Evolutionary conservation across 768 basidiomycete genomes (phyloP).

Genomic region (Scleroderma citrinum): DNA sequence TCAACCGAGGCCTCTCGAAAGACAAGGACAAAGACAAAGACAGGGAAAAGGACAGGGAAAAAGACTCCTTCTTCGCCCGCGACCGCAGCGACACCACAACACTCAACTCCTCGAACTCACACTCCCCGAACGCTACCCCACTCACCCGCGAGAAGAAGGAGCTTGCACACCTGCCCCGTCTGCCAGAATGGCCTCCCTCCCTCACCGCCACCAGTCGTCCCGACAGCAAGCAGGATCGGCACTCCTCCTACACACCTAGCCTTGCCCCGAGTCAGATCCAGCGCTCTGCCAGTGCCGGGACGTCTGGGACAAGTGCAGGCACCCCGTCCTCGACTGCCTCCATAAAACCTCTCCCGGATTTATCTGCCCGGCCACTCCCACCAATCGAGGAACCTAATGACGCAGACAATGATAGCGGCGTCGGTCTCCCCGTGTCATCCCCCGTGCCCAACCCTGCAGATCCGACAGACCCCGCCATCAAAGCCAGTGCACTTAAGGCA

Average conservation of each 20-base stretch:
- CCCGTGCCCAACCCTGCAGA: slow-evolving; percentile 21
- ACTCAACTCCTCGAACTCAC: slow-evolving; percentile 21
- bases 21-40: slow-evolving; percentile 28
- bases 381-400: slow-evolving; percentile 40
- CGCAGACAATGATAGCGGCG: slow-evolving; percentile 29
- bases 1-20: slow-evolving; percentile 57
- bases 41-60: slow-evolving; percentile 17
- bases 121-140: slow-evolving; percentile 20
- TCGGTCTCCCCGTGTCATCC: slow-evolving; percentile 32
- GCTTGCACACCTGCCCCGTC: slow-evolving; percentile 51
- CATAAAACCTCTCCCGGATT: slow-evolving; percentile 70
- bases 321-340: slow-evolving; percentile 44
- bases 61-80: slow-evolving; percentile 20
- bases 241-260: slow-evolving; percentile 9
- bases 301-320: slow-evolving; percentile 28
- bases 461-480: slow-evolving; percentile 18
- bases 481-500: slow-evolving; percentile 32
- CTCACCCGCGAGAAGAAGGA: slow-evolving; percentile 48
- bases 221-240: slow-evolving; percentile 15
- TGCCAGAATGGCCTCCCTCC: slow-evolving; percentile 62
- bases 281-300: slow-evolving; percentile 23
- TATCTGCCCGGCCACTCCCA: slow-evolving; percentile 45
- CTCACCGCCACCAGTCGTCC: slow-evolving; percentile 19
- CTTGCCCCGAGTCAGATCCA: slow-evolving; percentile 20
- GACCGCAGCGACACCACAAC: slow-evolving; percentile 31